phyloP scores from a whole-genome alignment of 352 stramenopile genomes.

The Phytophthora vignae region DNA sequence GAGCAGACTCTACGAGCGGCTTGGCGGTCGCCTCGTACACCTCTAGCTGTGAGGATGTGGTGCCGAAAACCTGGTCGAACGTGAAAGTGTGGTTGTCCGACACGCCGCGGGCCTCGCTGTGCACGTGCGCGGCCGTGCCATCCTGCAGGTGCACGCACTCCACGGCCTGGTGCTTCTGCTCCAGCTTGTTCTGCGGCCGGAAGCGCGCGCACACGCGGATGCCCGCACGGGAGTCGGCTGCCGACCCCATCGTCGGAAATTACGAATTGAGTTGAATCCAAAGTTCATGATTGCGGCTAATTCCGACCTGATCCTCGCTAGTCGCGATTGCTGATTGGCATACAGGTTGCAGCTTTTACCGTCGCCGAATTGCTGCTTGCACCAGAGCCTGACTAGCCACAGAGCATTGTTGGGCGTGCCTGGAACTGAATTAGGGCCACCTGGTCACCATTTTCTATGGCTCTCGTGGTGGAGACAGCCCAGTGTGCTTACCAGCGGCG shows the following conservation, averaged over 20 bases:
- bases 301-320: constrained; percentile 21
- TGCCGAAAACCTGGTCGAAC: constrained; percentile 79
- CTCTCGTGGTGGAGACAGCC: too few relatives aligned
- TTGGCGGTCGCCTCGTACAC: constrained; percentile 75
- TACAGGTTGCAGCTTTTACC: not conserved
- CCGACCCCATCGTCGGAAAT: constrained; percentile 19
- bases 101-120: constrained; percentile 30
- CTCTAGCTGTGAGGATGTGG: constrained; percentile 54
- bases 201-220: constrained; percentile 80
- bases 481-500: too few relatives aligned
- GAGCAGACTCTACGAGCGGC: constrained; percentile 62
- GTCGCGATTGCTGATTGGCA: constrained; percentile 11
- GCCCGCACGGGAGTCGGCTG: constrained; percentile 43
- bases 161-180: constrained; percentile 71
- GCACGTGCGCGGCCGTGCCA: constrained; percentile 51
- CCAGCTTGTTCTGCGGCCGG: constrained; percentile 81
- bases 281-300: constrained; percentile 10
- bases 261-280: constrained; percentile 1
- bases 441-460: too few relatives aligned
- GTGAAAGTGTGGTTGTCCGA: constrained; percentile 68
- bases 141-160: constrained; percentile 67
- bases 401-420: too few relatives aligned
- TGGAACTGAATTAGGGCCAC: too few relatives aligned
- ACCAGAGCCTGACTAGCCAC: too few relatives aligned
- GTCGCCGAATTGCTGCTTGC: too few relatives aligned